phyloP scores from a whole-genome alignment of 2,329 filamentous ascomycete species.

The Sporothrix globosa region DNA sequence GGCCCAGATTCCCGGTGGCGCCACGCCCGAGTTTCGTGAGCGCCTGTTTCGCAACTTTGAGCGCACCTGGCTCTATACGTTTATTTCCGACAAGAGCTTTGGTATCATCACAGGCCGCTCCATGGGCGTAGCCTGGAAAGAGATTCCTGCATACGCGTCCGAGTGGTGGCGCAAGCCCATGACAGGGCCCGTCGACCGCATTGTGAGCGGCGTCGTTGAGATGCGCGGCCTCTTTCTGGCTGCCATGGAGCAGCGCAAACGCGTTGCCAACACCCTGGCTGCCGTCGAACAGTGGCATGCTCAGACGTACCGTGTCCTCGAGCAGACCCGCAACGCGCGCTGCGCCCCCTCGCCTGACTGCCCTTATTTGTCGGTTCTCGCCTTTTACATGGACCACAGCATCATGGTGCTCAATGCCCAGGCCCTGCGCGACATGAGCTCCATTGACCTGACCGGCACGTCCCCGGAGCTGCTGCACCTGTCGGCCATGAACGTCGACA shows the following conservation, averaged over 20 bases:
- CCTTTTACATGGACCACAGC: constrained; percentile 40
- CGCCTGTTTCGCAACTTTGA: constrained; percentile 36
- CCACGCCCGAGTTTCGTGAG: constrained; percentile 32
- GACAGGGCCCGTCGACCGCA: constrained; percentile 37
- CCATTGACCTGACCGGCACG: constrained; percentile 34
- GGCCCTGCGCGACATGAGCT: constrained; percentile 37
- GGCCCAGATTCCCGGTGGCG: constrained; percentile 27
- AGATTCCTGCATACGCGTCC: constrained; percentile 33
- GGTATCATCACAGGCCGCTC: constrained; percentile 36
- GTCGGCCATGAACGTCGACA: constrained; percentile 33
- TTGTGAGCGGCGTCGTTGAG: constrained; percentile 38
- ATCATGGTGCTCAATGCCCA: constrained; percentile 40
- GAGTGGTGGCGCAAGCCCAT: constrained; percentile 37
- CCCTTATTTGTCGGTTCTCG: constrained; percentile 35
- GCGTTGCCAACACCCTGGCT: constrained; percentile 34
- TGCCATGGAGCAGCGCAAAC: constrained; percentile 35
- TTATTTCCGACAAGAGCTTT: constrained; percentile 37
- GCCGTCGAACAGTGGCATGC: constrained; percentile 37
- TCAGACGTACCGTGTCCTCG: constrained; percentile 33
- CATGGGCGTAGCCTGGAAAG: constrained; percentile 35
- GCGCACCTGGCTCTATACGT: constrained; percentile 37
- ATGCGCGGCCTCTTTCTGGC: constrained; percentile 36
- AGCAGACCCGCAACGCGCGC: constrained; percentile 34
- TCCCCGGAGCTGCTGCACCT: constrained; percentile 35
- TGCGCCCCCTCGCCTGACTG: constrained; percentile 21